Percentiles rank a stretch among this genome's conserved stretches.
Conservation (phyloP, 805 yeast genomes). For the Allodekkera sacchari region DNA sequence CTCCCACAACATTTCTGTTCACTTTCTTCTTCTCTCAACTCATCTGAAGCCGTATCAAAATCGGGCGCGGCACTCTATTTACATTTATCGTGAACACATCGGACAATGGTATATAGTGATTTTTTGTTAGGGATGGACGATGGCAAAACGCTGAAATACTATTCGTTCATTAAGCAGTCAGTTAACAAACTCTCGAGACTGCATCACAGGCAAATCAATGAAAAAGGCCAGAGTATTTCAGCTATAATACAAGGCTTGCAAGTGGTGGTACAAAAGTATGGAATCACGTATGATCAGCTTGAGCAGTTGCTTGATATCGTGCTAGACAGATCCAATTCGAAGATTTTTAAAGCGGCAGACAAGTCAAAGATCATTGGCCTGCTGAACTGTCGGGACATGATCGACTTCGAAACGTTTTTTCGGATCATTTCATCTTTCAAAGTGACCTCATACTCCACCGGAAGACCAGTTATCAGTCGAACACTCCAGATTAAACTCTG, state of each 20-base stretch:
- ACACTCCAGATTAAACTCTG: slow-evolving; percentile 14
- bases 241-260: slow-evolving; percentile 11
- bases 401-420: slow-evolving; percentile 16
- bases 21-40: too few relatives aligned
- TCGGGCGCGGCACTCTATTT: too few relatives aligned
- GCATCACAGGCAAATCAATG: neutral
- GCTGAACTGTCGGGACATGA: slow-evolving; percentile 13
- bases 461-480: slow-evolving; percentile 8
- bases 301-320: slow-evolving; percentile 14
- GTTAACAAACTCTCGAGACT: slow-evolving; percentile 1
- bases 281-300: slow-evolving; percentile 13
- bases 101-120: too few relatives aligned
- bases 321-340: slow-evolving; percentile 9
- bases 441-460: slow-evolving; percentile 15
- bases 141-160: too few relatives aligned
- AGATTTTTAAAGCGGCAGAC: slow-evolving; percentile 7
- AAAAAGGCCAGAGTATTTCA: neutral
- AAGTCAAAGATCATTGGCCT: slow-evolving; percentile 11
- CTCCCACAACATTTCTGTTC: too few relatives aligned
- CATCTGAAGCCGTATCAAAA: too few relatives aligned
- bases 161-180: slow-evolving; percentile 4
- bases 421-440: slow-evolving; percentile 15
- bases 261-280: slow-evolving; percentile 18
- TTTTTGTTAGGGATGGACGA: too few relatives aligned
- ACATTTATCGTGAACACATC: too few relatives aligned